Evolutionary conservation across 371 early-diverging fungal genomes (phyloP), one percentile per base, ranked within the genome.

Genomic region (Umbelopsis sp.): DNA sequence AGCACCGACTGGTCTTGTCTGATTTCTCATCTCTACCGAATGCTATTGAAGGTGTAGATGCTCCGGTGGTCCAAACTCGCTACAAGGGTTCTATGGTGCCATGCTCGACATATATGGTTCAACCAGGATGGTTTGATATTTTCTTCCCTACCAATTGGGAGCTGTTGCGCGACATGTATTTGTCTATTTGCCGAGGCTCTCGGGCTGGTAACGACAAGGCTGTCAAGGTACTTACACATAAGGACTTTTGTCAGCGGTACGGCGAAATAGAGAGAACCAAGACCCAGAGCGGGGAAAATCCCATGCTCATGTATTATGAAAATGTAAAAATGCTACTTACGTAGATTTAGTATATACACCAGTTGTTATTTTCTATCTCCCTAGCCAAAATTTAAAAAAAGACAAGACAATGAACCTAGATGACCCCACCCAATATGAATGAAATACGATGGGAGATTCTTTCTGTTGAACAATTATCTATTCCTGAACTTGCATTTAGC

Each of bases 71-170:
- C 0, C 98, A 99, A 78, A 98, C 96, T 3, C 78, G 97, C 18
- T 95, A 94, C 75, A 77, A 87, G 63, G 91, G 93, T 0, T 86
- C 86, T 10, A 99, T 96, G 96, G 93, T 97, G 8, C 93, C 97
- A 12, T 96, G 96, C 72, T 89, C 93, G 11, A 96, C 97, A 1
- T 97, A 95, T 70, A 89, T 96, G 80, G 96, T 99, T 7, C 93
- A 94, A 75, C 98, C 96, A 0, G 99, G 99, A n/a, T 96, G 91
- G 91, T 97, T 97, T 76, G 99, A 99, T 76, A 97, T 97, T 38
- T 96, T 99, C 74, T 99, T 97, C 79, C 98, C 99, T 5, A 97
- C 97, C 25, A 90, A 99, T 76, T 98, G 97, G 83, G 94, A 93
- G 73, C 76, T 95, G 29, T 70, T 96, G 70, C 75, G 80, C 65